Conservation (phyloP, 1,139 yeast genomes). For the Saccharomyces uvarum region DNA sequence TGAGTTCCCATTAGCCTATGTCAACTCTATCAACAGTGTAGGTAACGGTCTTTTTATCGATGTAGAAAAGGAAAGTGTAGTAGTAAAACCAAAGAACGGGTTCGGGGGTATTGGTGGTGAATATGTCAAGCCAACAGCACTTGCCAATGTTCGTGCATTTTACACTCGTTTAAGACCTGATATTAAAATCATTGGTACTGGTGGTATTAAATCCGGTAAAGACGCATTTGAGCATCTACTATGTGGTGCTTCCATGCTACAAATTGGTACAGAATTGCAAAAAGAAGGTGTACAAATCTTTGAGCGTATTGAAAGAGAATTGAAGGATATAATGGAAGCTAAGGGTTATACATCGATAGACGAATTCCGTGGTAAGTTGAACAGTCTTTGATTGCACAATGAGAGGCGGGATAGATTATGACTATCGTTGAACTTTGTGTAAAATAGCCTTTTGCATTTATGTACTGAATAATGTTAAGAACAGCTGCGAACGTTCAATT, state of each 20-base stretch:
- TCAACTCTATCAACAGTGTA: slow-evolving; percentile 26
- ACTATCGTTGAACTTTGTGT: background rate
- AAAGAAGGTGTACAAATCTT: slow-evolving; percentile 25
- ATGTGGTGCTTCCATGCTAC: slow-evolving; percentile 29
- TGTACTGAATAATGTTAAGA: background rate
- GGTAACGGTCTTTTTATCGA: slow-evolving; percentile 28
- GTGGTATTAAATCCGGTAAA: slow-evolving; percentile 26
- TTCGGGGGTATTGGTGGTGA: slow-evolving; percentile 31
- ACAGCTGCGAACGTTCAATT: background rate
- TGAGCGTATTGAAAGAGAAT: slow-evolving; percentile 20
- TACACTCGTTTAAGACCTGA: slow-evolving; percentile 25
- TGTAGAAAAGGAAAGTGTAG: slow-evolving; percentile 23
- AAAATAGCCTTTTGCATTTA: background rate
- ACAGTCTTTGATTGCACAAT: slow-evolving; percentile 10
- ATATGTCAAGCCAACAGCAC: slow-evolving; percentile 28
- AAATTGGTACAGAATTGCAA: slow-evolving; percentile 25
- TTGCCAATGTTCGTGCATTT: slow-evolving; percentile 29
- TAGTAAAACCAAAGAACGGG: slow-evolving; percentile 27
- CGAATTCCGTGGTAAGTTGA: slow-evolving; percentile 28
- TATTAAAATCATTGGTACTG: slow-evolving; percentile 27
- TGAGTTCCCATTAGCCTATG: slow-evolving; percentile 24
- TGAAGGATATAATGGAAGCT: slow-evolving; percentile 21
- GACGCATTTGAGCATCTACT: slow-evolving; percentile 28
- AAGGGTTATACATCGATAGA: slow-evolving; percentile 26
- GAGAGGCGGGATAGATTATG: background rate